Base-by-base conservation (phyloP, 768 basidiomycete species). In the Mycena albidolilacea region DNA sequence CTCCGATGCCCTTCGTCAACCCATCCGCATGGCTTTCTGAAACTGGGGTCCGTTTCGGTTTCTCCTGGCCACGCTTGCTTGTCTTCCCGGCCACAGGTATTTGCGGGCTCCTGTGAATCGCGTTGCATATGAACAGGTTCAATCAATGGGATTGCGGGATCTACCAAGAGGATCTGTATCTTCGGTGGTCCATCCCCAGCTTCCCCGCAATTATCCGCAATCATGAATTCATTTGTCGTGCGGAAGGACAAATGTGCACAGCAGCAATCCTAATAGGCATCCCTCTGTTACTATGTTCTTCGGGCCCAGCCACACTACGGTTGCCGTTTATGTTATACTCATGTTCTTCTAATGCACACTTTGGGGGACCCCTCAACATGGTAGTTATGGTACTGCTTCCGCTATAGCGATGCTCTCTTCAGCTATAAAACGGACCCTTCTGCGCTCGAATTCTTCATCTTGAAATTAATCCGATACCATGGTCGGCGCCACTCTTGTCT, bases 401-500 rank as follows among this genome's bases (percentile, higher is more conserved):
- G 23, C 38, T 52, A 65, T 55, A 52, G 64, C 54, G 54, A 65
- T 55, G 9, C 37, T 14, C 17, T 64, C 64, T 38, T 54, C 21
- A 30, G 12, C 39, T 67, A 67, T 65, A 67, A 58, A 58, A 44
- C 55, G 2, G 2, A 15, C 12, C 3, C 17, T 46, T 30, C 14
- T 30, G 39, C 3, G 23, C 7, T 30, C 2, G n/a, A 52, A 23
- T 43, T 43, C 12, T 48, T 4, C 58, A 44, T 63, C 21, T 43
- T 17, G 14, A 12, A 57, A 48, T 35, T 21, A 60, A 37, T 11
- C 30, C 46, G 8, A 21, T 50, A 63, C 35, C 48, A 69, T 69
- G 64, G 64, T 69, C 50, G 62, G 21, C 35, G n/a, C 52, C 64
- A 58, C 48, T 21, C 23, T 72, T 19, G 17, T 72, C 60, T 72